Base-by-base conservation (phyloP, 2,329 filamentous ascomycete species). In the Conoideocrella luteorostrata region DNA sequence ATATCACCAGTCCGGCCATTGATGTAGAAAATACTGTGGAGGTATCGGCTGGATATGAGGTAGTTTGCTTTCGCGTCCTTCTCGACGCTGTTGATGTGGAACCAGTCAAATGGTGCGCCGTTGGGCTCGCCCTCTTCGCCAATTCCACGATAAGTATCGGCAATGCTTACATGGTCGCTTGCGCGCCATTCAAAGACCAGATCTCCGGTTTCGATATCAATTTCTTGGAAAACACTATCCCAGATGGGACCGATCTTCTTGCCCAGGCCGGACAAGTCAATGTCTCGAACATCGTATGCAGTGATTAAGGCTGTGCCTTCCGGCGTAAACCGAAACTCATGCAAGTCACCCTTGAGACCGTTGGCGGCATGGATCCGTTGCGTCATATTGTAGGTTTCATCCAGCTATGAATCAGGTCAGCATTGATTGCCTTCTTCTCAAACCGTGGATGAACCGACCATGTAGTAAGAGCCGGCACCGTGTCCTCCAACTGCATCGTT, bases 401-500 rank as follows among this genome's bases (percentile, higher is more conserved):
- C 47, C n/a, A 48, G 35, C 43, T 48, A 10, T 13, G 10, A 12
- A 13, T n/a, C 5, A 15, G 30, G 10, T 39, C 10, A 39, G 36
- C 23, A 39, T 30, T 15, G 39, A 10, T 7, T n/a, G n/a, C 11
- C 28, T 30, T 30, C 28, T 17, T n/a, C 11, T 33, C n/a, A n/a
- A 17, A 33, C 15, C 15, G 30, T 33, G 11, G 7, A 4, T 5
- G 18, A 12, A 24, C 55, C 39, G 46, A 63, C 67, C 70, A 74
- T 68, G 50, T 69, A 67, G 44, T 69, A 66, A 39, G 55, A 52
- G 13, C 69, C 70, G 15, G 64, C 60, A 4, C 71, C 69, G 50
- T 71, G 66, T 3, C 68, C 70, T 2, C 62, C 62, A 3, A 66
- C 60, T 18, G 40, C 40, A 34, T 67, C 59, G 55, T 71, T 63